phyloP scores from a whole-genome alignment of 306 rosid genomes.

The Calophaca sinica region DNA sequence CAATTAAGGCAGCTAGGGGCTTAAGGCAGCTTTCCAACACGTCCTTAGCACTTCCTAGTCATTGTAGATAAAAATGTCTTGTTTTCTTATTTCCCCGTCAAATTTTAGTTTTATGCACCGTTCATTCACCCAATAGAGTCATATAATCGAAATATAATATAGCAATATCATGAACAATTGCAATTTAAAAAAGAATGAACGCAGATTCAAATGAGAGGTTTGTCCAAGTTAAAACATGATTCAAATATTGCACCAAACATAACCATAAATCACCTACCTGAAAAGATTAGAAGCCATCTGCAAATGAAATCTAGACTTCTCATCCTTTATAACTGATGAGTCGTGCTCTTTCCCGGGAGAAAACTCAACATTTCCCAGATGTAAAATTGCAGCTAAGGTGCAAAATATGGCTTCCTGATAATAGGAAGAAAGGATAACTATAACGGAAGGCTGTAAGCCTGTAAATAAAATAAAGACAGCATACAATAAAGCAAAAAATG shows the following conservation, averaged over 20 bases:
- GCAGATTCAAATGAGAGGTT: slow-evolving; percentile 17
- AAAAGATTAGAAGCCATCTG: slow-evolving; percentile 87
- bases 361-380: slow-evolving; percentile 91
- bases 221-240: slow-evolving; percentile 27
- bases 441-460: slow-evolving; percentile 21
- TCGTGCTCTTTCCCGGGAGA: slow-evolving; percentile 98
- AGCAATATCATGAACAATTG: slow-evolving; percentile 14
- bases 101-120: background rate
- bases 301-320: slow-evolving; percentile 79
- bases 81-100: background rate
- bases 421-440: slow-evolving; percentile 37
- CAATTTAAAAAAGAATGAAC: background rate
- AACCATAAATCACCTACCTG: slow-evolving; percentile 64
- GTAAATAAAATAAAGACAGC: slow-evolving; percentile 22
- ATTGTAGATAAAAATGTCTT: background rate
- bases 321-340: slow-evolving; percentile 78
- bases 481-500: slow-evolving; percentile 28
- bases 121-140: background rate
- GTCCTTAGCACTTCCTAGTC: background rate
- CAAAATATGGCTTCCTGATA: slow-evolving; percentile 88
- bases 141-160: slow-evolving; percentile 17
- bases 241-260: slow-evolving; percentile 14
- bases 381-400: slow-evolving; percentile 88
- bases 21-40: too few species aligned
- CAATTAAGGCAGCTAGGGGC: too few species aligned